Conservation (phyloP, 495 filamentous ascomycete species). For the Pseudotulostoma volvatum region DNA sequence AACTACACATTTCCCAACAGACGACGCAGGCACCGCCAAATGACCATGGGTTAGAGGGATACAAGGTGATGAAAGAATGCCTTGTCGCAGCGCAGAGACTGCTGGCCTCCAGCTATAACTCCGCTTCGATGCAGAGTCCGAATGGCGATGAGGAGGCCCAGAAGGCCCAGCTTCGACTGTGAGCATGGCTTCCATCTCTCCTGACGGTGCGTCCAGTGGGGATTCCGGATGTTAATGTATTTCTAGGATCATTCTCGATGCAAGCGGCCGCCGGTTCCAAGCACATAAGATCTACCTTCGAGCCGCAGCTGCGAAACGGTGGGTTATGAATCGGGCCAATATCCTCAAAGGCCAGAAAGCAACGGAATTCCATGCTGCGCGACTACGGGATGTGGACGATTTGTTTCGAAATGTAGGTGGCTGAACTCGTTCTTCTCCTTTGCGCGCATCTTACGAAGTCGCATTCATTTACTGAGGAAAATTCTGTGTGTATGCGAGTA, state of each 20-base stretch:
- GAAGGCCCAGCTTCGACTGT: conserved; percentile 50
- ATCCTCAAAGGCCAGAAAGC: conserved; percentile 50
- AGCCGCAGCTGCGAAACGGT: conserved; percentile 59
- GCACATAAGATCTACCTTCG: conserved; percentile 74
- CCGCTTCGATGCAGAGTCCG: conserved; percentile 29
- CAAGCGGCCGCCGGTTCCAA: conserved; percentile 64
- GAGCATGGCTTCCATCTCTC: neutral
- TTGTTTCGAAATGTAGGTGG: conserved; percentile 47
- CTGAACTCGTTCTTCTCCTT: conserved; percentile 2
- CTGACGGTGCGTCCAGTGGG: neutral
- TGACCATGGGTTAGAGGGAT: conserved; percentile 68
- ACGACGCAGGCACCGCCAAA: conserved; percentile 39
- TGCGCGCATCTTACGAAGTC: neutral
- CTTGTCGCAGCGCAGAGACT: conserved; percentile 57
- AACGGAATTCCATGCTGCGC: conserved; percentile 36
- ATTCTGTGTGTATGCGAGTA: conserved; percentile 20
- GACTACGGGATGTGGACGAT: conserved; percentile 41
- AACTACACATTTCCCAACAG: conserved; percentile 61
- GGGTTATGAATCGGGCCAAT: conserved; percentile 55
- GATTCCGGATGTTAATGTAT: neutral
- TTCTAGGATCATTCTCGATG: conserved; percentile 60
- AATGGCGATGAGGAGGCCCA: conserved; percentile 49
- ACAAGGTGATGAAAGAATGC: conserved; percentile 58
- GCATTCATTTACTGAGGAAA: too few relatives aligned
- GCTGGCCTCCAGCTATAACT: conserved; percentile 50